Evolutionary conservation across 352 stramenopile genomes (phyloP).

Genomic region (Stramenopiles sp.): DNA sequence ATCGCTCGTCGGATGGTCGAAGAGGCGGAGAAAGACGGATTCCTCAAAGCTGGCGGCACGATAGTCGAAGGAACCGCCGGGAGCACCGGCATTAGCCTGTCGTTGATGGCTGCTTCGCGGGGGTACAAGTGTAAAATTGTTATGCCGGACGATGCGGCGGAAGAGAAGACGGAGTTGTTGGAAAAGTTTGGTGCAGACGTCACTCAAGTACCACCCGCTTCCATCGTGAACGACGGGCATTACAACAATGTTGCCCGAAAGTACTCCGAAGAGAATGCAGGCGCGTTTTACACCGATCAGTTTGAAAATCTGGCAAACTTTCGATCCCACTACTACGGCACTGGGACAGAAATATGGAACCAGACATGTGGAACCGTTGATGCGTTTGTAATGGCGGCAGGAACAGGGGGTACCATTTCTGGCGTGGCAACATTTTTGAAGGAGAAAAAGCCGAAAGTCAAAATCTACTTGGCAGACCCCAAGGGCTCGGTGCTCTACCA

Average conservation of each 20-base stretch:
- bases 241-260: constrained; percentile 87
- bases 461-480: constrained; percentile 85
- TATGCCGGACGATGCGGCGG: constrained; percentile 88
- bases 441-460: constrained; percentile 48
- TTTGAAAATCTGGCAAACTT: constrained; percentile 95
- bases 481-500: constrained; percentile 54
- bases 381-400: constrained; percentile 91
- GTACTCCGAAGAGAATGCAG: constrained; percentile 48
- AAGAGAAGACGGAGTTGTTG: constrained; percentile 61
- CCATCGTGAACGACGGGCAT: constrained; percentile 91
- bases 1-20: constrained; percentile 82
- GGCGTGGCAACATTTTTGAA: constrained; percentile 78
- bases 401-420: constrained; percentile 75
- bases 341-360: constrained; percentile 81
- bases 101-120: constrained; percentile 64
- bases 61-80: constrained; percentile 92
- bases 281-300: constrained; percentile 86
- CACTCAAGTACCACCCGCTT: constrained; percentile 40
- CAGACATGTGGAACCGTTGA: constrained; percentile 71
- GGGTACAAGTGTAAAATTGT: constrained; percentile 85
- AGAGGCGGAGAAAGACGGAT: constrained; percentile 57
- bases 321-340: constrained; percentile 72
- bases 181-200: constrained; percentile 50
- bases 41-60: constrained; percentile 58
- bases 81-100: constrained; percentile 89